Percentiles rank a stretch among this genome's conserved stretches.
Conservation (phyloP, 2,329 filamentous ascomycete species). For the Aspergillus pseudotamarii region DNA sequence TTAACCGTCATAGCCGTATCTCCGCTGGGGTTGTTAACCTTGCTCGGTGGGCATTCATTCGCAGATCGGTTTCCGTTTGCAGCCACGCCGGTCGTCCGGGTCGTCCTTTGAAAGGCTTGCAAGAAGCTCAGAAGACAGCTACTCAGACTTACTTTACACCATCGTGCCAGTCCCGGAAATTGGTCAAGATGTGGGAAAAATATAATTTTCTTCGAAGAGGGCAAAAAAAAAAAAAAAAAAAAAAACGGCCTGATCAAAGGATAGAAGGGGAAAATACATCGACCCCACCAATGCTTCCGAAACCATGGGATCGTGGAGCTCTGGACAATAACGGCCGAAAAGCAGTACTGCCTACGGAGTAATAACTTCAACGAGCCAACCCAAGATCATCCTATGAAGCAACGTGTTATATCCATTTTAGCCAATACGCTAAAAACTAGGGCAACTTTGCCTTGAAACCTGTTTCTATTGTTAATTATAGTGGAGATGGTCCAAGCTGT, state of each 20-base stretch:
- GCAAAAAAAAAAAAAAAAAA: conserved; percentile 10
- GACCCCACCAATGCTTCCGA: neutral
- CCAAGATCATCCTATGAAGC: neutral
- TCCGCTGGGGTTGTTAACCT: conserved; percentile 17
- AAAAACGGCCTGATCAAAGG: conserved; percentile 3
- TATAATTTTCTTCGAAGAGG: neutral
- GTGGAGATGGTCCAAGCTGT: neutral
- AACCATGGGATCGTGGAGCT: conserved; percentile 5
- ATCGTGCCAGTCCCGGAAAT: neutral
- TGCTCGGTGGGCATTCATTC: conserved; percentile 18
- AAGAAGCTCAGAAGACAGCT: neutral
- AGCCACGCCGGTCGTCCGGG: conserved; percentile 24
- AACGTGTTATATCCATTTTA: neutral
- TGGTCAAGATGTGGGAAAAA: neutral
- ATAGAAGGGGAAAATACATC: neutral
- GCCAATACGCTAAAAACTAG: neutral
- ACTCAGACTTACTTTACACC: neutral
- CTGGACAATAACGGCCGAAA: conserved; percentile 1
- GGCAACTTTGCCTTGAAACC: neutral
- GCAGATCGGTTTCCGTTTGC: conserved; percentile 27
- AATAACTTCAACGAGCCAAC: neutral
- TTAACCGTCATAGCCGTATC: conserved; percentile 26
- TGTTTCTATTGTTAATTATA: neutral
- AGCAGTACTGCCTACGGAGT: neutral
- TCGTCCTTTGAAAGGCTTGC: conserved; percentile 10